Evolutionary conservation across 2,329 filamentous ascomycete species (phyloP).

Genomic region (Pseudogymnoascus sp.): DNA sequence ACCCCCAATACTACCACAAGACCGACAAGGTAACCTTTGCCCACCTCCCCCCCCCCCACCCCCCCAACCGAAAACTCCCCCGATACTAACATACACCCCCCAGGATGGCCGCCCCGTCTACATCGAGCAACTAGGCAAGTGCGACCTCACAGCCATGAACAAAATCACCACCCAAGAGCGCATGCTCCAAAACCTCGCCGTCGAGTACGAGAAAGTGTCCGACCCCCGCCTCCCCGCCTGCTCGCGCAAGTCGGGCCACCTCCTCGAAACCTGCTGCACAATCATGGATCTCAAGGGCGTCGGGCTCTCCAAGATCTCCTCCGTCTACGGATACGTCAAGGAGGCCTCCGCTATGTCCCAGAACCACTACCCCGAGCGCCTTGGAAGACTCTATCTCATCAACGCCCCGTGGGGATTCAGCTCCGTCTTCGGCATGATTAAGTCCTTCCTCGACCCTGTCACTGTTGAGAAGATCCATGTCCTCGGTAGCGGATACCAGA

Average conservation of each 20-base stretch:
- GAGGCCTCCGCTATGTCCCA: slow-evolving; percentile 84
- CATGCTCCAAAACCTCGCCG: slow-evolving; percentile 93
- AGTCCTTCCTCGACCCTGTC: slow-evolving; percentile 92
- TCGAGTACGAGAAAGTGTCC: slow-evolving; percentile 93
- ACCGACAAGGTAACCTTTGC: slow-evolving; percentile 60
- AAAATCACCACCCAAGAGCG: slow-evolving; percentile 88
- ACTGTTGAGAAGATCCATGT: slow-evolving; percentile 95
- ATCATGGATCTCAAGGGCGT: slow-evolving; percentile 98
- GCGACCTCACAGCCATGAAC: slow-evolving; percentile 82
- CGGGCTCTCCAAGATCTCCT: slow-evolving; percentile 67
- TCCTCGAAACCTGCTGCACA: slow-evolving; percentile 96
- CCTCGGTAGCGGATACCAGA: slow-evolving; percentile 71
- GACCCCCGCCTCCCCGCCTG: slow-evolving; percentile 91
- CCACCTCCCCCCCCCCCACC: neutral
- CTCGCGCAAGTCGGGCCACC: slow-evolving; percentile 79
- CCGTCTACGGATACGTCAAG: slow-evolving; percentile 82
- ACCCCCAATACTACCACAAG: slow-evolving; percentile 99
- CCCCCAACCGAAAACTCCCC: neutral
- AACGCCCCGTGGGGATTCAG: slow-evolving; percentile 96
- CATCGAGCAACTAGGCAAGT: slow-evolving; percentile 91
- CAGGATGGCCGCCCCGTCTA: slow-evolving; percentile 95
- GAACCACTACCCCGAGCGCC: slow-evolving; percentile 97
- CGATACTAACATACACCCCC: slow-evolving; percentile 12
- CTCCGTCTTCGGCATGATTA: slow-evolving; percentile 74
- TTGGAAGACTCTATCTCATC: slow-evolving; percentile 95